phyloP scores from a whole-genome alignment of 2,329 filamentous ascomycete species.

The Botrytis deweyae region DNA sequence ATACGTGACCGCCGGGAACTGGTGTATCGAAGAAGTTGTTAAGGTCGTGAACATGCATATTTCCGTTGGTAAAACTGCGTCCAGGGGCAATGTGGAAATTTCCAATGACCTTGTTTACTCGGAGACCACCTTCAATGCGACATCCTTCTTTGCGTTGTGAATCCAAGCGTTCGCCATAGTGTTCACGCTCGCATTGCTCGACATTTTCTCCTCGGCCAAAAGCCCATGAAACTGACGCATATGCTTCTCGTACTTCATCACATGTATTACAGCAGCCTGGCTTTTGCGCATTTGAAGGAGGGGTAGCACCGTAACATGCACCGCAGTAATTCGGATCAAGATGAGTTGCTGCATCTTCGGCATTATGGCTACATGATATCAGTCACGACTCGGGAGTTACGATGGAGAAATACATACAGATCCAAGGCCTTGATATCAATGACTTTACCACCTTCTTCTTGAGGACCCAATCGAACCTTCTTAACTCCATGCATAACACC shows the following conservation, averaged over 20 bases:
- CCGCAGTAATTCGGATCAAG: conserved; percentile 92
- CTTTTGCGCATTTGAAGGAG: conserved; percentile 71
- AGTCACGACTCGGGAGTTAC: conserved; percentile 26
- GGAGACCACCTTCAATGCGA: conserved; percentile 85
- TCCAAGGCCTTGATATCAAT: conserved; percentile 69
- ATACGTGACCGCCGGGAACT: conserved; percentile 72
- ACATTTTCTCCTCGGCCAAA: conserved; percentile 91
- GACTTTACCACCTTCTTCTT: conserved; percentile 70
- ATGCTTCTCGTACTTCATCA: conserved; percentile 93
- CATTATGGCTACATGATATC: conserved; percentile 52
- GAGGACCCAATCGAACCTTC: conserved; percentile 79
- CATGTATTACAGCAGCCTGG: conserved; percentile 95
- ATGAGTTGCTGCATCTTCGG: conserved; percentile 69
- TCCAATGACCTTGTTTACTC: conserved; percentile 96
- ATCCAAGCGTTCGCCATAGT: conserved; percentile 86
- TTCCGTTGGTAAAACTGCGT: conserved; percentile 91
- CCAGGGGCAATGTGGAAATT: conserved; percentile 99
- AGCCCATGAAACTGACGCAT: conserved; percentile 85
- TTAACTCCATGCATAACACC: conserved; percentile 89
- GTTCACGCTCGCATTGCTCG: conserved; percentile 92
- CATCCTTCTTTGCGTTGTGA: conserved; percentile 89
- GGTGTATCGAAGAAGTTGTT: conserved; percentile 87
- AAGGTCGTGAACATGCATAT: conserved; percentile 96
- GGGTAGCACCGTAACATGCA: conserved; percentile 80
- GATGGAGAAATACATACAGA: conserved; percentile 48